phyloP scores from a whole-genome alignment of 2,329 filamentous ascomycete genomes.

The Aspergillus texensis region DNA sequence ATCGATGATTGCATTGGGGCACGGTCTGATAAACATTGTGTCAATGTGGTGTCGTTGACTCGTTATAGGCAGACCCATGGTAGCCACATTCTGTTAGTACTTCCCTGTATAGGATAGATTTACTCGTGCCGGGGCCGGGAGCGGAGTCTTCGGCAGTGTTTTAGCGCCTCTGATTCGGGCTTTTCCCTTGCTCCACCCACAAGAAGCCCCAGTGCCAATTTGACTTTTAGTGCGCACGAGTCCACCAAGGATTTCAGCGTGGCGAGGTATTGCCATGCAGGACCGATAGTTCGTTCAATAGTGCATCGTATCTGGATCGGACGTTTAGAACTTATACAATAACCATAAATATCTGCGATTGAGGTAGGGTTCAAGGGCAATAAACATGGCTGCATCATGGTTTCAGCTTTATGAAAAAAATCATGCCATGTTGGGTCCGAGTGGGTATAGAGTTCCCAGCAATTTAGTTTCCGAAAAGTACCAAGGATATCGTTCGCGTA shows the following conservation, averaged over 20 bases:
- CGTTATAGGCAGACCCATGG: slow-evolving; percentile 13
- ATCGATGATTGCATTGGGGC: background rate
- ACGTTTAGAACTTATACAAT: background rate
- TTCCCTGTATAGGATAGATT: slow-evolving; percentile 6
- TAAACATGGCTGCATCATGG: background rate
- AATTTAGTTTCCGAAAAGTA: background rate
- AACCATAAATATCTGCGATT: background rate
- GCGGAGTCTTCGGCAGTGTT: background rate
- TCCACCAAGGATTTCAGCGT: background rate
- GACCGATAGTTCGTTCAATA: background rate
- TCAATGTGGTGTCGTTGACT: background rate
- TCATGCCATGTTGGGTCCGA: background rate
- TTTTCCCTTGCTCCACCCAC: background rate
- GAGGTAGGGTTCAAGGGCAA: background rate
- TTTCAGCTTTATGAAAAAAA: background rate
- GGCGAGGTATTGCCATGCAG: background rate
- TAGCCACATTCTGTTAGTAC: slow-evolving; percentile 14
- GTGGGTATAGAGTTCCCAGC: background rate
- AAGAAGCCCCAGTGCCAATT: background rate
- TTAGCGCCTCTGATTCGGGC: slow-evolving; percentile 4
- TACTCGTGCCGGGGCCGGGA: background rate
- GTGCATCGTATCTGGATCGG: background rate
- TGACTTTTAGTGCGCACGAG: background rate
- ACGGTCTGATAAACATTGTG: background rate
- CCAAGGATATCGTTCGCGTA: background rate